A percentile compares a stretch with the other conserved stretches of the same genome.
phyloP scores from a whole-genome alignment of 495 filamentous ascomycete genomes.

The Cercophora sp. region DNA sequence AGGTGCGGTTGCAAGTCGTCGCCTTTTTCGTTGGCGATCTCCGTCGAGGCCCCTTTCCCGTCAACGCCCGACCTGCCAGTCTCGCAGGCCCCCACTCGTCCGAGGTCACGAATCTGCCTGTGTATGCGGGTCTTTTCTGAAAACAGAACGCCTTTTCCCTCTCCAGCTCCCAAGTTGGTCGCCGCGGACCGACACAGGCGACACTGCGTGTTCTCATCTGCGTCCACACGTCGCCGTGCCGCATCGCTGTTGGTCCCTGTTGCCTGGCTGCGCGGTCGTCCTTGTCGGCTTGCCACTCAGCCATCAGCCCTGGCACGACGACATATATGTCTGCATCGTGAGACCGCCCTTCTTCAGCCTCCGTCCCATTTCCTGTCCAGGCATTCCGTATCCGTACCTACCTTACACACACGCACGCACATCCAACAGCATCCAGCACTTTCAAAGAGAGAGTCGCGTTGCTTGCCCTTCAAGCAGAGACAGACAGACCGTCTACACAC shows the following conservation, averaged over 20 bases:
- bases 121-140: conserved; percentile 26
- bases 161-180: conserved; percentile 18
- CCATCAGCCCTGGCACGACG: conserved; percentile 15
- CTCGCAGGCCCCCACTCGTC: conserved; percentile 4
- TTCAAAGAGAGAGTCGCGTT: conserved; percentile 3
- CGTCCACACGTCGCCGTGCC: conserved; percentile 14
- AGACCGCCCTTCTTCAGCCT: conserved; percentile 9
- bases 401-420: too few relatives aligned
- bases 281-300: conserved; percentile 31
- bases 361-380: conserved; percentile 4
- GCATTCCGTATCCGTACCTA: conserved; percentile 6
- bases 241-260: conserved; percentile 7
- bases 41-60: conserved; percentile 5
- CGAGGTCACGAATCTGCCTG: conserved; percentile 23
- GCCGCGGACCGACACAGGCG: conserved; percentile 5
- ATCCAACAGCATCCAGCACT: too few relatives aligned
- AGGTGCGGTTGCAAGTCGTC: conserved; percentile 4
- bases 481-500: conserved; percentile 1
- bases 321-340: conserved; percentile 31
- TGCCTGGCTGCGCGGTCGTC: background rate
- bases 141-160: conserved; percentile 10
- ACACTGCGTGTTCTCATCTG: conserved; percentile 12
- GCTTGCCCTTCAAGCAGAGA: conserved; percentile 13
- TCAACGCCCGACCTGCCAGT: conserved; percentile 24
- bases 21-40: conserved; percentile 4